These are phyloP conservation scores for Nephelium lappaceum DNA, from an alignment of 345 rosid species.

Conservation along the genomic window DNA sequence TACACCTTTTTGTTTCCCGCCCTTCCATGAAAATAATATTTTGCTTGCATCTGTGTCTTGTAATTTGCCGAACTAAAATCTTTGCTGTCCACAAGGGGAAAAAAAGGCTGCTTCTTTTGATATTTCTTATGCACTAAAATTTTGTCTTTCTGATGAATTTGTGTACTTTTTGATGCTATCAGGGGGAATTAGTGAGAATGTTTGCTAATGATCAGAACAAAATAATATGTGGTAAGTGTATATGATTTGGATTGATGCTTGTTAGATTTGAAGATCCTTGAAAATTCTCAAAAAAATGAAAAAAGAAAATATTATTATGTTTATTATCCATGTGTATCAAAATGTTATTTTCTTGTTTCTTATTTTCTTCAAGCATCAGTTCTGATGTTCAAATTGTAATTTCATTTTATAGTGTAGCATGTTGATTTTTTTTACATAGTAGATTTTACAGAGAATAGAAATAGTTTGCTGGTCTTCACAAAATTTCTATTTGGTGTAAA, in stretches of 20 bases:
- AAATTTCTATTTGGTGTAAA: neutral
- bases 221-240: slow-evolving; percentile 83
- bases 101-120: neutral
- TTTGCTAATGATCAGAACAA: slow-evolving; percentile 93
- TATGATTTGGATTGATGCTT: slow-evolving; percentile 7
- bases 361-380: neutral
- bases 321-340: neutral
- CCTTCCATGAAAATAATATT: neutral
- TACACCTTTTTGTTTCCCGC: neutral
- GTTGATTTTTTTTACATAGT: neutral
- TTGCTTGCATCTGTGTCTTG: neutral
- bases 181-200: slow-evolving; percentile 90
- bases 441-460: neutral
- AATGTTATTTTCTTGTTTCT: neutral
- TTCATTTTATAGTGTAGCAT: neutral
- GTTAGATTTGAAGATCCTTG: slow-evolving; percentile 16
- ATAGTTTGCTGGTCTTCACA: neutral
- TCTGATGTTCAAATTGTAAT: neutral
- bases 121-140: neutral
- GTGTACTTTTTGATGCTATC: slow-evolving; percentile 27
- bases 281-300: neutral
- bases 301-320: neutral
- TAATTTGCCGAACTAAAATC: neutral
- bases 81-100: neutral
- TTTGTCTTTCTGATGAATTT: slow-evolving; percentile 17